Conservation (phyloP, 768 basidiomycete species). For the Lentinula raphanica region DNA sequence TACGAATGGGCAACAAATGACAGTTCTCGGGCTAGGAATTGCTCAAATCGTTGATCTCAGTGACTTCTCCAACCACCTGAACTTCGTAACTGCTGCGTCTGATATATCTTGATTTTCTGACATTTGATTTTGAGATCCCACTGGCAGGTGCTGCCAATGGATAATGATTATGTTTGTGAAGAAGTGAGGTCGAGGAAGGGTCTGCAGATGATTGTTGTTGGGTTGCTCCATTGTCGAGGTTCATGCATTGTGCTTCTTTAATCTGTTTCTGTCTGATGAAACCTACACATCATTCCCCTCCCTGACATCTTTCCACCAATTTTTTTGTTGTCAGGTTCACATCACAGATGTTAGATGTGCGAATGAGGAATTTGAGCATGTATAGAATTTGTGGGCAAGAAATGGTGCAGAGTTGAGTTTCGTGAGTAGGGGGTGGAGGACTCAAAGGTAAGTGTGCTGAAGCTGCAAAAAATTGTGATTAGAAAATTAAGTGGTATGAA, state of each 20-base stretch:
- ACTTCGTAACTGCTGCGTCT: too few species aligned
- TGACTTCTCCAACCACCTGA: too few species aligned
- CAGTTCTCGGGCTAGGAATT: too few species aligned
- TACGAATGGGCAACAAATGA: too few species aligned
- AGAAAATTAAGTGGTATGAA: background rate
- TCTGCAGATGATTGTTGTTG: too few species aligned
- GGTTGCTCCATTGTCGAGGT: too few species aligned
- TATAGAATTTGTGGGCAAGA: slow-evolving; percentile 86
- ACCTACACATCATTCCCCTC: slow-evolving; percentile 81
- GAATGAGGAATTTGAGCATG: slow-evolving; percentile 71
- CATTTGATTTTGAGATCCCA: too few species aligned
- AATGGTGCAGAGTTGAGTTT: slow-evolving; percentile 83
- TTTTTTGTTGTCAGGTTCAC: slow-evolving; percentile 84
- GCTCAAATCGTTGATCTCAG: too few species aligned
- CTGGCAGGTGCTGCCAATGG: too few species aligned
- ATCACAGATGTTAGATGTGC: slow-evolving; percentile 72
- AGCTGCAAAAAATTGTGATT: slow-evolving; percentile 40
- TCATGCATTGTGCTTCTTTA: background rate
- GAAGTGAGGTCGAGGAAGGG: too few species aligned
- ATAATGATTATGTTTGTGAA: too few species aligned
- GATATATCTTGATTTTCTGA: too few species aligned
- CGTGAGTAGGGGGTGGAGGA: slow-evolving; percentile 89
- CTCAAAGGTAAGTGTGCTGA: slow-evolving; percentile 94
- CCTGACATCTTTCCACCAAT: slow-evolving; percentile 86
- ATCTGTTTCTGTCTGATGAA: slow-evolving; percentile 28